Conservation (phyloP, 2,329 filamentous ascomycete genomes). For the Knoxdaviesia capensis region DNA sequence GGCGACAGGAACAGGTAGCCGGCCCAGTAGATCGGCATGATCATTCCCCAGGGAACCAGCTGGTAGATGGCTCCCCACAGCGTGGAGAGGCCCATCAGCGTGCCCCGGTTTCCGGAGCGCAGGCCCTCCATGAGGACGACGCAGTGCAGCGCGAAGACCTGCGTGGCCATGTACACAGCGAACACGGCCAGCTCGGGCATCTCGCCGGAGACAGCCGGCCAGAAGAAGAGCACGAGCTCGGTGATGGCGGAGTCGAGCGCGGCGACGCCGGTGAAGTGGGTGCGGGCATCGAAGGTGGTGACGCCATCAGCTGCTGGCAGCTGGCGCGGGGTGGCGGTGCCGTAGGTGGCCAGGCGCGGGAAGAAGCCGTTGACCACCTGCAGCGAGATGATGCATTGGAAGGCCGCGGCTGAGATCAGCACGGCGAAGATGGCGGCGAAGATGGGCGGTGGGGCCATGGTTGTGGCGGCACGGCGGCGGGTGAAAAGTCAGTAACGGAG, state of each 20-base stretch:
- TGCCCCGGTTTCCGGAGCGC: slow-evolving; percentile 6
- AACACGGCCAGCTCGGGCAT: slow-evolving; percentile 6
- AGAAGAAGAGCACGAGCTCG: slow-evolving; percentile 6
- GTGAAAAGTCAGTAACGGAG: too few species aligned
- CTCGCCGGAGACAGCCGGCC: slow-evolving; percentile 5
- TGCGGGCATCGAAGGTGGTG: neutral
- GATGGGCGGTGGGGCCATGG: too few species aligned
- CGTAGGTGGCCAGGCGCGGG: too few species aligned
- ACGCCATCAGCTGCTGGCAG: neutral
- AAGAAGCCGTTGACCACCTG: too few species aligned
- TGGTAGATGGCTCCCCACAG: slow-evolving; percentile 9
- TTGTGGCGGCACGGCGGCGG: too few species aligned
- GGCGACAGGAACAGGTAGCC: slow-evolving; percentile 8
- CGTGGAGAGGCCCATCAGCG: slow-evolving; percentile 6
- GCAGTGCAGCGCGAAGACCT: slow-evolving; percentile 7
- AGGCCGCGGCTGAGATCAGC: too few species aligned
- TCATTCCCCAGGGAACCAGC: slow-evolving; percentile 7
- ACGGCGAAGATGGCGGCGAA: too few species aligned
- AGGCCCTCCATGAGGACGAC: slow-evolving; percentile 7
- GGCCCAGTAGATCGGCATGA: slow-evolving; percentile 8
- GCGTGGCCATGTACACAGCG: slow-evolving; percentile 7
- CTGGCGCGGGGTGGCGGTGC: too few species aligned
- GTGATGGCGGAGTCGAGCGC: slow-evolving; percentile 6
- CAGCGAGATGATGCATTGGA: too few species aligned
- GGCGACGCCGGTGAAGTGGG: slow-evolving; percentile 6